Base-by-base conservation (phyloP, 2,329 filamentous ascomycete species). In the Colletotrichum abscissum region DNA sequence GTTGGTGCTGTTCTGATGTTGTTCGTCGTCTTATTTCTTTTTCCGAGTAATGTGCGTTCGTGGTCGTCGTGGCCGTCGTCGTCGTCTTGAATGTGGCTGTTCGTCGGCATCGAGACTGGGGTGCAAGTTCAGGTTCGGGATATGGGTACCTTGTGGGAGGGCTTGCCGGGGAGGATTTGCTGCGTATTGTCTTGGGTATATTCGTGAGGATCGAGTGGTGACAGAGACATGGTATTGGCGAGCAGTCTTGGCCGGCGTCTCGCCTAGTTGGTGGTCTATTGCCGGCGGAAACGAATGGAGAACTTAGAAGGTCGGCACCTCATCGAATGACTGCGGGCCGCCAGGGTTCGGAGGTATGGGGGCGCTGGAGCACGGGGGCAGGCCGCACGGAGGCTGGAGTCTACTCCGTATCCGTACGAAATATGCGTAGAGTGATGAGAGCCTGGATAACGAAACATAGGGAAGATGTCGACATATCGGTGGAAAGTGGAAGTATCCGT, bases 321-420 rank as follows among this genome's bases (percentile, higher is more conserved):
- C 42, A 52, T 67, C 57, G 46, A 56, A 67, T 52, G 63, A 57
- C 67, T 63, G 46, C 49, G 57, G 46, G 55, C 38, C 46, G 22
- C 55, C 26, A 55, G 46, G 56, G 56, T 60, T 59, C 28, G 67
- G 56, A 49, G 63, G 42, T 9, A 28, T 9, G 16, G 59, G 19
- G 42, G 19, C 7, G 3, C 42, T 16, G 42, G 19, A 8, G 42
- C 16, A n/a, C 16, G 16, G 42, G 19, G 42, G 42, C 16, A 38
- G 14, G 14, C 14, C 35, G 35, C 35, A 42, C 38, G 38, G 14
- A 42, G 38, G 38, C 14, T 42, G 35, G 35, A 42, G 12, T 42
- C 35, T 42, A n/a, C n/a, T n/a, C n/a, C n/a, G n/a, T n/a, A 42
- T 42, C 35, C 14, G 38, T 42, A 19, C 6, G 38, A 35, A 35